A percentile compares a stretch with the other conserved stretches of the same genome.
Conservation (phyloP, 768 basidiomycete genomes). For the Leccinum arenicola region DNA sequence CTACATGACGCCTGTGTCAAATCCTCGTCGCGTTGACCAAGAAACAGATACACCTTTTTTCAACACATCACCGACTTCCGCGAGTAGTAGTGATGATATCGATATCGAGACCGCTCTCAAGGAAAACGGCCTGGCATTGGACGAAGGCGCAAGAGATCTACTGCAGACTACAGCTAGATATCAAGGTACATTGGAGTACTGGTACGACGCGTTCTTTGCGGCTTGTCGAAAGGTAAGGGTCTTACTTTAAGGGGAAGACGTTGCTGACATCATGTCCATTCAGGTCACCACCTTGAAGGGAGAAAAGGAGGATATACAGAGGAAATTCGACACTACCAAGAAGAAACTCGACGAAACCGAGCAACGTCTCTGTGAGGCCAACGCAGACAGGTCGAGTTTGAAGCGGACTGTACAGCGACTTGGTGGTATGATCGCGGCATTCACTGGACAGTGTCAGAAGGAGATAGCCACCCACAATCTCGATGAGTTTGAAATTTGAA, state of each 20-base stretch:
- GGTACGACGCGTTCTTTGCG: constrained; percentile 9
- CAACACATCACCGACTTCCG: constrained; percentile 7
- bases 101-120: not conserved
- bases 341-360: constrained; percentile 21
- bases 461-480: not conserved
- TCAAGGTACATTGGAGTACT: constrained; percentile 13
- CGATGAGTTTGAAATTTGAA: not conserved
- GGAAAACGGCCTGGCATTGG: not conserved
- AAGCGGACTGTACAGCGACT: constrained; percentile 13
- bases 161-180: constrained; percentile 17
- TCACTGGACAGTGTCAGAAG: constrained; percentile 10
- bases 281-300: constrained; percentile 17
- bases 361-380: constrained; percentile 14
- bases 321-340: constrained; percentile 11
- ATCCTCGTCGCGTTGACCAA: constrained; percentile 14
- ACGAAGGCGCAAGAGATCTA: constrained; percentile 4
- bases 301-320: constrained; percentile 17
- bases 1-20: constrained; percentile 27
- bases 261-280: not conserved
- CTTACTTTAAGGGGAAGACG: not conserved
- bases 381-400: constrained; percentile 13
- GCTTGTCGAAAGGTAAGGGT: constrained; percentile 13
- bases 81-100: not conserved
- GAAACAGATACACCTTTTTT: not conserved
- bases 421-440: constrained; percentile 3